Evolutionary conservation across 148 eudicot species (phyloP), one percentile per base, ranked within the genome.

Genomic region (Mesembryanthemum crystallinum): DNA sequence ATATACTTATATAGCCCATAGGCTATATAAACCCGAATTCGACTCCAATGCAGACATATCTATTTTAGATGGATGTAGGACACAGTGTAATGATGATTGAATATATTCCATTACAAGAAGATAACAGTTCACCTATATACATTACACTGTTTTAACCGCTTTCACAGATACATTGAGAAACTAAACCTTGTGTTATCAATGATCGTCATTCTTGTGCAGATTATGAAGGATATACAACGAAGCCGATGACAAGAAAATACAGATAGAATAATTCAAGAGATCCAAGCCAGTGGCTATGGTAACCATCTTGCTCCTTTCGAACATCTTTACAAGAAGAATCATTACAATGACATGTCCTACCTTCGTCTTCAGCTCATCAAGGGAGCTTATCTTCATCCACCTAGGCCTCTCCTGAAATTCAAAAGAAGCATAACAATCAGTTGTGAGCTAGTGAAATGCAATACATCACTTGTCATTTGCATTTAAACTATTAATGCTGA

Each of bases 261-360:
- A 92, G 10, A 89, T 81, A 14, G 98, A 88, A 76, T 92, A 94
- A 73, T 89, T 90, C 32, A 94, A 68, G 5, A 95, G 87, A 88
- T 95, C 98, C 85, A 88, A 0, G 11, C 98, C 96, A 0, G 97
- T 95, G 7, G 97, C 78, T 76, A 95, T 95, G 0, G 89, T 86
- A 76, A 95, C 98, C 97, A 92, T 92, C 80, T 92, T 95, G 90
- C 98, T 95, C 84, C 94, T 92, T 79, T 95, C 96, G 43, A 95
- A 95, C 97, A 95, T 95, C 83, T 95, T 92, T 55, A 95, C 97
- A 1, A 95, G 79, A 70, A 92, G 91, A 80, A 95, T 92, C 98
- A 95, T 95, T 60, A 95, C 98, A 2, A 95, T 92, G 0, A 92
- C 96, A 73, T 95, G 98, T 25, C 98, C 98, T 30, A 95, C 96